A percentile compares a stretch with the other conserved stretches of the same genome.
Evolutionary conservation across 2,329 filamentous ascomycete genomes (phyloP).

Genomic region (Parastagonospora nodorum): DNA sequence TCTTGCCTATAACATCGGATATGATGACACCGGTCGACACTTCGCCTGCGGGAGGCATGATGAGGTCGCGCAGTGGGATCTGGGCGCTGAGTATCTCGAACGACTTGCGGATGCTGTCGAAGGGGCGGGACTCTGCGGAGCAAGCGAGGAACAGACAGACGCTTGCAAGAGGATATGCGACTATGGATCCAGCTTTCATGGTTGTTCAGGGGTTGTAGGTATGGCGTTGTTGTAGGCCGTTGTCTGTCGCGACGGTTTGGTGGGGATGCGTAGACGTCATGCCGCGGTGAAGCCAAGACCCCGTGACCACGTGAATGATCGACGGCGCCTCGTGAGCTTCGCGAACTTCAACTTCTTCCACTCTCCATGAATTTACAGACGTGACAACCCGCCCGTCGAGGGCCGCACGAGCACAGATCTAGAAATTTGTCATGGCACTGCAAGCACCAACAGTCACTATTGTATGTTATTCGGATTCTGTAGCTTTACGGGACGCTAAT

Average conservation of each 20-base stretch:
- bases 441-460: conserved; percentile 39
- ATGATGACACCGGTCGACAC: conserved; percentile 64
- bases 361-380: conserved; percentile 18
- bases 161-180: conserved; percentile 34
- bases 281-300: conserved; percentile 38
- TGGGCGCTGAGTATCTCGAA: conserved; percentile 36
- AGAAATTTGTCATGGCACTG: conserved; percentile 19
- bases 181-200: conserved; percentile 35
- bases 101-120: conserved; percentile 34
- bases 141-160: conserved; percentile 38
- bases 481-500: conserved; percentile 14
- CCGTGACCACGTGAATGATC: conserved; percentile 39
- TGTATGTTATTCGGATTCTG: conserved; percentile 20
- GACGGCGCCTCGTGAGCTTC: conserved; percentile 12
- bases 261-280: conserved; percentile 41
- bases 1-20: conserved; percentile 81
- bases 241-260: conserved; percentile 13
- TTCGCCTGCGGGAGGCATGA: conserved; percentile 38
- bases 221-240: conserved; percentile 14
- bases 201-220: conserved; percentile 11
- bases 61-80: conserved; percentile 31
- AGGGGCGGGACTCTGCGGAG: conserved; percentile 38
- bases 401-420: neutral
- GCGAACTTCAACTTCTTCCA: conserved; percentile 6
- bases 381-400: conserved; percentile 15